Conservation (phyloP, 2,329 filamentous ascomycete species). For the Exophiala spinifera region DNA sequence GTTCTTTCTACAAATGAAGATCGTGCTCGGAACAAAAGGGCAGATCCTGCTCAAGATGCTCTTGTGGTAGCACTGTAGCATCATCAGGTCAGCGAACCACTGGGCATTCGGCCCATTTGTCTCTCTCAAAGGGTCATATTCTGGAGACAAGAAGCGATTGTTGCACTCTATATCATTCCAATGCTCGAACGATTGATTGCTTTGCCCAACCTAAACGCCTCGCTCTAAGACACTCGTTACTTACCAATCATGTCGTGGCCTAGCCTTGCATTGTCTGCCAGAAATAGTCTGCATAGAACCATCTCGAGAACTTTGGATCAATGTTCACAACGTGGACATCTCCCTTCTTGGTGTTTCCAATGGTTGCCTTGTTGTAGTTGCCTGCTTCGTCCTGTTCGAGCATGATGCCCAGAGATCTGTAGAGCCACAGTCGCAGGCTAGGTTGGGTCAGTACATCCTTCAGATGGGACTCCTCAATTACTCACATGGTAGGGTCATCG, state of each 20-base stretch:
- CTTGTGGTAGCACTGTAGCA: too few relatives aligned
- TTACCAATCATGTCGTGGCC: background rate
- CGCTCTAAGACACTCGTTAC: background rate
- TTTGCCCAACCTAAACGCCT: background rate
- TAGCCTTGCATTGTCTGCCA: conserved; percentile 74
- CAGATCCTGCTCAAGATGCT: too few relatives aligned
- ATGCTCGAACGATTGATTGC: background rate
- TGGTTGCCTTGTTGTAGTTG: conserved; percentile 79
- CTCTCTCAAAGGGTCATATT: background rate
- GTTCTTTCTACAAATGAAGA: too few relatives aligned
- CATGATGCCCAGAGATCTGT: conserved; percentile 85
- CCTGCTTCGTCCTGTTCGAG: conserved; percentile 77
- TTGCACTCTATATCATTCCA: background rate
- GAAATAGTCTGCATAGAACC: conserved; percentile 94
- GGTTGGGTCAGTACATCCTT: conserved; percentile 4
- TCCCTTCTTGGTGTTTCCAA: conserved; percentile 79
- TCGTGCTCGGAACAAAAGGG: too few relatives aligned
- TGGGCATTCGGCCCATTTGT: too few relatives aligned
- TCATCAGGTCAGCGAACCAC: too few relatives aligned
- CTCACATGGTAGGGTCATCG: conserved; percentile 48
- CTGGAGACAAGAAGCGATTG: too few relatives aligned
- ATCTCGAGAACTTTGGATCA: conserved; percentile 84
- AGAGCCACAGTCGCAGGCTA: conserved; percentile 80
- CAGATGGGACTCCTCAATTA: conserved; percentile 28
- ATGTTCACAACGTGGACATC: conserved; percentile 95